Evolutionary conservation across 352 stramenopile genomes (phyloP).

Genomic region (Aphanomyces euteiches): DNA sequence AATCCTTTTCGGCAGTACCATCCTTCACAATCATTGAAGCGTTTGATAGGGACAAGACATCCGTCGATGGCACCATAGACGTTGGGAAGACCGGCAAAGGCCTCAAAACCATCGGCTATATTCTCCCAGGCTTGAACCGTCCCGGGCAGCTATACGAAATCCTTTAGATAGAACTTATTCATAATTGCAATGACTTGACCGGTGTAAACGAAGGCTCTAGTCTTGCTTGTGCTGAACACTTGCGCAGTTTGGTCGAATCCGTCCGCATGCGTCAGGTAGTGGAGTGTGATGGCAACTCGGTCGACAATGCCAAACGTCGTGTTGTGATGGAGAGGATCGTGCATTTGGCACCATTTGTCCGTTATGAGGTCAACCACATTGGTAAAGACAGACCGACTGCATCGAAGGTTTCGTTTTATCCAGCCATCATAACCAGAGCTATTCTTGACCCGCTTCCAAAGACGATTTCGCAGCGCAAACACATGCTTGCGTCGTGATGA

Average conservation of each 20-base stretch:
- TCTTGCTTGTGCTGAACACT: background rate
- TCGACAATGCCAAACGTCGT: background rate
- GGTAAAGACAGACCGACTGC: no score
- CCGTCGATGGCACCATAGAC: background rate
- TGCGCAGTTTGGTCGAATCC: background rate
- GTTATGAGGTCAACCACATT: no score
- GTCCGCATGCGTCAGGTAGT: background rate
- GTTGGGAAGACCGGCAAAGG: background rate
- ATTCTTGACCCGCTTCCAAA: no score
- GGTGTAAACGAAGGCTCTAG: background rate
- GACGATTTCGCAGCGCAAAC: no score
- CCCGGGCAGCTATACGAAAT: background rate
- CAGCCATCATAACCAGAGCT: no score
- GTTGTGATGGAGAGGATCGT: background rate
- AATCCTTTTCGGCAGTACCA: slow-evolving; percentile 6
- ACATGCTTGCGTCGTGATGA: no score
- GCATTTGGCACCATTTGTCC: background rate
- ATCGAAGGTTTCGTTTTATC: no score
- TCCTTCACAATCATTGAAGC: background rate
- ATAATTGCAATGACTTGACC: background rate
- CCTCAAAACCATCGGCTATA: background rate
- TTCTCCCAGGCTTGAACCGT: background rate
- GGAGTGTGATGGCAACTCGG: background rate
- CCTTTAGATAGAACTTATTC: background rate
- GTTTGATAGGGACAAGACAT: background rate